A percentile compares a stretch with the other conserved stretches of the same genome.
Conservation (phyloP, 2,329 filamentous ascomycete genomes). For the Trichophyton verrucosum region DNA sequence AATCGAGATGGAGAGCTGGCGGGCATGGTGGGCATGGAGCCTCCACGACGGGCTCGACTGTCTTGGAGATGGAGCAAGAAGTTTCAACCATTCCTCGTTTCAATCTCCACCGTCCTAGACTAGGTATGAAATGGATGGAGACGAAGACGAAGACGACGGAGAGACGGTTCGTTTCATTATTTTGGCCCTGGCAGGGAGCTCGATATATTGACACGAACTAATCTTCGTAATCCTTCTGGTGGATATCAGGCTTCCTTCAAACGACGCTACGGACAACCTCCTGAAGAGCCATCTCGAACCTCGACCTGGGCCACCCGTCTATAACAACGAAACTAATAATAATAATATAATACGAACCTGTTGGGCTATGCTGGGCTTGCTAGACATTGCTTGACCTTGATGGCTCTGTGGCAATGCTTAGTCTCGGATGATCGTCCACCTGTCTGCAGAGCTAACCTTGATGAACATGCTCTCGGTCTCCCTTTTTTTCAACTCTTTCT, state of each 20-base stretch:
- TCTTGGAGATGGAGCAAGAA: neutral
- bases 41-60: neutral
- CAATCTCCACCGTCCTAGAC: neutral
- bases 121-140: neutral
- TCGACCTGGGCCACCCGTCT: neutral
- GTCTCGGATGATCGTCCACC: constrained; percentile 2
- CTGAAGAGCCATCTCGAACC: neutral
- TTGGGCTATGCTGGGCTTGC: neutral
- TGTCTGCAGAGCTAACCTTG: neutral
- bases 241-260: neutral
- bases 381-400: neutral
- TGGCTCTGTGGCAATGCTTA: constrained; percentile 1
- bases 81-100: neutral
- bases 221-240: neutral
- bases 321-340: neutral
- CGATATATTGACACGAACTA: neutral
- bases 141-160: neutral
- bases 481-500: neutral
- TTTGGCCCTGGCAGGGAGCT: neutral
- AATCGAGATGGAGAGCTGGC: neutral
- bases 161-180: neutral
- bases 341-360: neutral
- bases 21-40: neutral
- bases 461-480: neutral
- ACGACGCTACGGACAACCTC: neutral